Evolutionary conservation across 805 yeast species (phyloP).

Genomic region (Sugiyamaella mastotermitis): DNA sequence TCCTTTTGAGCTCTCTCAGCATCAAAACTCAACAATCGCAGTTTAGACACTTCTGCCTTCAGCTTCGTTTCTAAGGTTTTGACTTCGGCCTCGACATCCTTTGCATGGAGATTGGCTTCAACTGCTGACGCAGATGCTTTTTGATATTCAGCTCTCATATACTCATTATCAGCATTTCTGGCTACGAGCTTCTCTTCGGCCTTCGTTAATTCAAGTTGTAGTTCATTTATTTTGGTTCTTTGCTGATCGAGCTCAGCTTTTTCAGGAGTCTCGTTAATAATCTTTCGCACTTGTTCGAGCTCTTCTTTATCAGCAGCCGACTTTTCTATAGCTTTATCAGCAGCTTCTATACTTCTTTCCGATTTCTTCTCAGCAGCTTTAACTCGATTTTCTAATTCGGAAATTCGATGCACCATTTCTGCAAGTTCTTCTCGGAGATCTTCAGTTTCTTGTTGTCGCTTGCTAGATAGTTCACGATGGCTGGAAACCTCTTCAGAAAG

Average conservation of each 20-base stretch:
- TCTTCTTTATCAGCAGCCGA: conserved; percentile 28
- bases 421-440: conserved; percentile 41
- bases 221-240: conserved; percentile 39
- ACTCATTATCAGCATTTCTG: conserved; percentile 52
- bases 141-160: conserved; percentile 35
- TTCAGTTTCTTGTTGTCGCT: conserved; percentile 39
- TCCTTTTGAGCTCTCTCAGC: conserved; percentile 28
- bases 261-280: conserved; percentile 21
- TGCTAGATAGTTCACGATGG: conserved; percentile 35
- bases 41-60: conserved; percentile 23
- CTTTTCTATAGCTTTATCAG: conserved; percentile 19
- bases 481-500: conserved; percentile 43
- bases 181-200: conserved; percentile 41
- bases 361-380: conserved; percentile 22
- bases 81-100: conserved; percentile 22
- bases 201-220: conserved; percentile 41
- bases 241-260: conserved; percentile 29
- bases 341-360: conserved; percentile 21
- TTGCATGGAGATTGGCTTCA: conserved; percentile 26
- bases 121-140: conserved; percentile 27
- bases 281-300: conserved; percentile 25
- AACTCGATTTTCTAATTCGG: conserved; percentile 27
- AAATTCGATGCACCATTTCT: conserved; percentile 42
- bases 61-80: conserved; percentile 18
- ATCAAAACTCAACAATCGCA: conserved; percentile 24